phyloP scores from a whole-genome alignment of 148 eudicot species.

The Rhododendron kiyosumense region DNA sequence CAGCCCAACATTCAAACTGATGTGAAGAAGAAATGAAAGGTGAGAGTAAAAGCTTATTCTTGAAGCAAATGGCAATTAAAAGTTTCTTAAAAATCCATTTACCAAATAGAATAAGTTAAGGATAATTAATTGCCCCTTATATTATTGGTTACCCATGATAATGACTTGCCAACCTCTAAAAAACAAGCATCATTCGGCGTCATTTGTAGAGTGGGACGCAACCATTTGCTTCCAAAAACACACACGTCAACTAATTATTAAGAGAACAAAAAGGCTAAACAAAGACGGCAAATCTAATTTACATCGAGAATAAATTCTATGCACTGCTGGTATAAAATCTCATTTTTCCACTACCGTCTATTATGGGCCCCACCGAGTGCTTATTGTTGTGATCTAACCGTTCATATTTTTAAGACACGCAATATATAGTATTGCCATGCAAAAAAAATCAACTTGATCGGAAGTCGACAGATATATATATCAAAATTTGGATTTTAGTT shows the following conservation, averaged over 20 bases:
- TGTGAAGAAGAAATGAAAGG: not conserved
- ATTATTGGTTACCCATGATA: not conserved
- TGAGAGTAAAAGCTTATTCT: not conserved
- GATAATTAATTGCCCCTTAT: not conserved
- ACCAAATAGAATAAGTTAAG: not conserved
- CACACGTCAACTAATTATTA: not conserved
- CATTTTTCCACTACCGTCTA: no score
- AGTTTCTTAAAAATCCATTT: not conserved
- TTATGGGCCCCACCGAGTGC: no score
- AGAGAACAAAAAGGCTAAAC: not conserved
- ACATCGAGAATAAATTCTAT: no score
- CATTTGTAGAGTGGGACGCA: conserved; percentile 8
- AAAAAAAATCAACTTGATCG: no score
- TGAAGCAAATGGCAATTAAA: not conserved
- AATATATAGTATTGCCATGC: no score
- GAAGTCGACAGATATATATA: no score
- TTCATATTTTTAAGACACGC: no score
- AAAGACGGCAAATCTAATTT: not conserved
- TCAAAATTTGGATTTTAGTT: no score
- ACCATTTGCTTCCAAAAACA: conserved; percentile 1
- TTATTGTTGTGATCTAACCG: no score
- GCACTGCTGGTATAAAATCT: no score
- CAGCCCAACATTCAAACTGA: not conserved
- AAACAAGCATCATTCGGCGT: not conserved
- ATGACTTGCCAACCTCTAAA: not conserved